Evolutionary conservation across 2,329 filamentous ascomycete species (phyloP), one percentile per base, ranked within the genome.

Genomic region (Elsinoe necatrix): DNA sequence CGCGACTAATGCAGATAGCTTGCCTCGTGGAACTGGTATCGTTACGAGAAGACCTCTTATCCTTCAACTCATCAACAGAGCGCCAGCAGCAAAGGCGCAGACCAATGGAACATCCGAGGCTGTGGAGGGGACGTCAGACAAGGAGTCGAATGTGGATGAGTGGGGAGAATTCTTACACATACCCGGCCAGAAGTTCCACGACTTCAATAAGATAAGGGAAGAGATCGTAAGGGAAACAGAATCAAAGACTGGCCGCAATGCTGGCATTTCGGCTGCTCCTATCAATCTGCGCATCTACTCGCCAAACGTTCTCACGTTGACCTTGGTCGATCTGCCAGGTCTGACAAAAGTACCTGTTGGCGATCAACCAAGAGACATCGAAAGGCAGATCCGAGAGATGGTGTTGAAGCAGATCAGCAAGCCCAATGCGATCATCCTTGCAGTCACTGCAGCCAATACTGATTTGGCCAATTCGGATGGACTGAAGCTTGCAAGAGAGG

Each of bases 81-180:
- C 86, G 14, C 73, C 84, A 52, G 68, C 75, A 16, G 65, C 74
- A 50, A 82, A 87, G 67, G 67, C 83, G 21, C 76, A 82, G 69
- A 64, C 76, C 60, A 95, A 96, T 72, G 89, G 90, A 57, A 80
- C 84, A 58, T 80, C 82, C 62, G 79, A 81, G 51, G 69, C 89
- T 64, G 74, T 82, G 59, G 77, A 78, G 58, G 59, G 59, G 4
- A 84, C 82, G 56, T 83, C 80, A 63, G 93, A 97, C 73, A 87
- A 87, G 72, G 87, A 90, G 64, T 89, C 91, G 67, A 98, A 98
- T 72, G 73, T 81, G 18, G 90, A 97, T 69, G 93, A 98, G 73
- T 98, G 95, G 89, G 93, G 92, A 77, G 93, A 98, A 78, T 98
- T 98, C 74, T 79, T 98, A 62, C 93, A 98, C 73, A 88, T 98